Base-by-base conservation (phyloP, 352 stramenopile species). In the Detonula confervacea region DNA sequence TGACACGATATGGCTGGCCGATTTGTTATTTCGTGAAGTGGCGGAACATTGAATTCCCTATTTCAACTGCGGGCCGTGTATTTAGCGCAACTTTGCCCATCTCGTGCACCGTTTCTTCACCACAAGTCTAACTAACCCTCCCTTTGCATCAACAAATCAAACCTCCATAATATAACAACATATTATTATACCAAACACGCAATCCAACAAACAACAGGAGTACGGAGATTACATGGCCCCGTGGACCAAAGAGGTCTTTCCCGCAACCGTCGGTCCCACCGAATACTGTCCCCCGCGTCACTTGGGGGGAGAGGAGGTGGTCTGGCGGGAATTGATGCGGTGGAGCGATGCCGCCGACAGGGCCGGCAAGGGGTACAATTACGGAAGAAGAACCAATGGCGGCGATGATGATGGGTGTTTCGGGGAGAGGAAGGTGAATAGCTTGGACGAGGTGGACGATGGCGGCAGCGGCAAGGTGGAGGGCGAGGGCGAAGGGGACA, bases 241-340 rank as follows among this genome's bases (percentile, higher is more conserved):
- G 5, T 84, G 76, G 76, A 20, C 33, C 5, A 64, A 71, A 46
- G 33, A 67, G 14, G 47, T 60, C 6, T 56, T 60, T 20, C 76
- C 68, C 3, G 0, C 0, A 1, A 70, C 37, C 0, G 29, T 44
- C 0, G 69, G 76, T 42, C 76, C 76, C 0, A 56, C 39, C 1
- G 76, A 84, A 54, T 84, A 84, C 60, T 80, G 72, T 35, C 76
- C 76, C 1, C 76, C 76, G 27, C 37, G 76, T 5, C 76, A 84
- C 55, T 73, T 84, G 49, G 76, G 76, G 0, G 76, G 76, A 4
- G 20, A 52, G 16, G 64, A 20, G 5, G n/a, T 30, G 0, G 63
- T 84, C 5, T 80, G 69, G 76, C 33, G 47, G 11, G 47, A 64
- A 11, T 52, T 80, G 49, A 60, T 77, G 62, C 30, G 27, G 9